Evolutionary conservation across 192 early-diverging fungal genomes (phyloP), one percentile per base, ranked within the genome.

Genomic region (Oehlia diaphana): DNA sequence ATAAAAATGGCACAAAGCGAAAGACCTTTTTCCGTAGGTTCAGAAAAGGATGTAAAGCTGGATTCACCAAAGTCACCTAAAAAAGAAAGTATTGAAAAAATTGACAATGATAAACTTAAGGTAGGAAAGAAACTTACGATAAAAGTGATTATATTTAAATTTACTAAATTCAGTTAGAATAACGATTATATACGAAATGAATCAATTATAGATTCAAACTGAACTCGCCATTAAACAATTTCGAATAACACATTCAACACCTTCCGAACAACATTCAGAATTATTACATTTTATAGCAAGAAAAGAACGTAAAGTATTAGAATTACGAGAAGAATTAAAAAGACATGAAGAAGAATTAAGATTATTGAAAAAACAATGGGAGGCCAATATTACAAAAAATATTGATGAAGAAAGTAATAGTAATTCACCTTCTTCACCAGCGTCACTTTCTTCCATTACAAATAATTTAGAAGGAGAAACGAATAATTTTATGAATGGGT

Each of bases 321-420:
- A 76, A 61, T 49, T 76, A 35, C 21, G 33, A 65, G 75, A 76
- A 76, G 75, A 76, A 39, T 44, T 76, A 35, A 49, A 39, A 42
- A 39, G 53, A 64, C 75, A 76, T 42, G 75, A 76, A 76, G 75
- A 76, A 21, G 75, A 76, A 64, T 76, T 76, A 64, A 21, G 37
- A 63, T 65, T 76, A 65, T 65, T 76, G 26, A 76, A 64, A 42
- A 49, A 76, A 21, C 75, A 61, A 76, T 76, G 75, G 75, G 63
- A 76, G 21, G 14, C 62, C 26, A 65, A 63, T n/a, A 23, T 65
- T 12, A 9, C n/a, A 9, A 65, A 63, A 23, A 26, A 76, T 35
- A 61, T 53, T 44, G 71, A 72, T 44, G 23, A 47, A 37, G 71
- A 42, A 16, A 72, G 50, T 58, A 58, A 58, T 58, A 58, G 50